Conservation (phyloP, 805 yeast genomes). For the Barnettozyma vustinii region DNA sequence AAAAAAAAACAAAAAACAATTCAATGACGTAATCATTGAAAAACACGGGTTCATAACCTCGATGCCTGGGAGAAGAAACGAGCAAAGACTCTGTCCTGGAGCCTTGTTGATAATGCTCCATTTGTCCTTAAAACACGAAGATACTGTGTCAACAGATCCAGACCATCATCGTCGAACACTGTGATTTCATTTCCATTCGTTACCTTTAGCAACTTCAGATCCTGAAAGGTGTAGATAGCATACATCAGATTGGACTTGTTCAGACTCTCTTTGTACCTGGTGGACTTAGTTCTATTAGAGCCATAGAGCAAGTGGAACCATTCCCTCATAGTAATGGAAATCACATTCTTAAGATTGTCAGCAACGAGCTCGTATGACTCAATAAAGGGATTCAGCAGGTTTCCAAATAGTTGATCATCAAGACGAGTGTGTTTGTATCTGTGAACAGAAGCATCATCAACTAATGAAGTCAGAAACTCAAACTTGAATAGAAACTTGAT, state of each 20-base stretch:
- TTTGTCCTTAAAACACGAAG: slow-evolving; percentile 11
- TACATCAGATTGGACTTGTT: slow-evolving; percentile 21
- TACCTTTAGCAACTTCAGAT: slow-evolving; percentile 13
- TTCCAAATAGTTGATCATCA: slow-evolving; percentile 9
- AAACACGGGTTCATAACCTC: neutral
- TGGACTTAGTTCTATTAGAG: slow-evolving; percentile 8
- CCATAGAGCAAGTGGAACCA: slow-evolving; percentile 21
- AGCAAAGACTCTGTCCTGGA: neutral
- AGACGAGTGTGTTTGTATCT: neutral
- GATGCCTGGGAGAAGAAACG: neutral
- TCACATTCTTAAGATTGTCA: slow-evolving; percentile 13
- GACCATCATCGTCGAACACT: slow-evolving; percentile 11
- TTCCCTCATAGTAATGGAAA: slow-evolving; percentile 12
- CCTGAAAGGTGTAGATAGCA: slow-evolving; percentile 19
- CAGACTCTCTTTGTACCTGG: slow-evolving; percentile 17
- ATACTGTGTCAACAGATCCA: slow-evolving; percentile 8
- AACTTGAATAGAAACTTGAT: slow-evolving; percentile 12
- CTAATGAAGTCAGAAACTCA: slow-evolving; percentile 17
- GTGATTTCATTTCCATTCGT: slow-evolving; percentile 11
- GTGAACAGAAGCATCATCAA: slow-evolving; percentile 5
- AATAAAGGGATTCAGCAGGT: slow-evolving; percentile 18
- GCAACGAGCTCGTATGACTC: slow-evolving; percentile 21
- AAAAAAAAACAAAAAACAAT: too few species aligned
- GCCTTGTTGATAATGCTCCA: neutral
- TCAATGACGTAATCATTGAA: neutral